These are phyloP conservation scores for Geotrichum citri-aurantii DNA, from an alignment of 1,139 yeast species.

Conservation along the genomic window DNA sequence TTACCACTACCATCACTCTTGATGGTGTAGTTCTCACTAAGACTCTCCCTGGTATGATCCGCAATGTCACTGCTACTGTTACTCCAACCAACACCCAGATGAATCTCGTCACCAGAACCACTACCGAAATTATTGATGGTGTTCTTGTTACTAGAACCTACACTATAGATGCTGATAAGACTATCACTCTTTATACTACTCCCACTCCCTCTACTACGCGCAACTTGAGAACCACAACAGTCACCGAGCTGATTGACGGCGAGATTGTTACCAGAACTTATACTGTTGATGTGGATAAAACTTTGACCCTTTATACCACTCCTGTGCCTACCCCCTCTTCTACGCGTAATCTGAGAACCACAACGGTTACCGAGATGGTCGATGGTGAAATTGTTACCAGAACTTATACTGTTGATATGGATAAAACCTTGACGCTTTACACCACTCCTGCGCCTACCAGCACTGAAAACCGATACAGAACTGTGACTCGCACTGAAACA, in stretches of 20 bases:
- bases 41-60: constrained; percentile 2
- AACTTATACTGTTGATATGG: constrained; percentile 3
- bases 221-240: not conserved
- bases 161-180: constrained; percentile 6
- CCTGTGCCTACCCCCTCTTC: constrained; percentile 1
- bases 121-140: constrained; percentile 3
- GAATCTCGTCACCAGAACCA: constrained; percentile 9
- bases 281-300: not conserved
- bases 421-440: not conserved
- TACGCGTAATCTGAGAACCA: constrained; percentile 4
- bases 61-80: constrained; percentile 4
- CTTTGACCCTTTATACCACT: constrained; percentile 1
- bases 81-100: constrained; percentile 13
- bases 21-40: constrained; percentile 9
- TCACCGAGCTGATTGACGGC: not conserved
- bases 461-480: not conserved
- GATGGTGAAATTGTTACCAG: constrained; percentile 9
- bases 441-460: constrained; percentile 6
- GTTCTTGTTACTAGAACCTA: constrained; percentile 2
- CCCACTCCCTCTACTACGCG: not conserved
- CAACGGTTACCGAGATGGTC: constrained; percentile 4
- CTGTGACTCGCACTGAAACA: constrained; percentile 6
- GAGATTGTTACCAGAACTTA: not conserved
- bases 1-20: constrained; percentile 7
- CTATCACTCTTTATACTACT: constrained; percentile 1